Base-by-base conservation (phyloP, 805 yeast species). In the Starmerella potacharoeniae region DNA sequence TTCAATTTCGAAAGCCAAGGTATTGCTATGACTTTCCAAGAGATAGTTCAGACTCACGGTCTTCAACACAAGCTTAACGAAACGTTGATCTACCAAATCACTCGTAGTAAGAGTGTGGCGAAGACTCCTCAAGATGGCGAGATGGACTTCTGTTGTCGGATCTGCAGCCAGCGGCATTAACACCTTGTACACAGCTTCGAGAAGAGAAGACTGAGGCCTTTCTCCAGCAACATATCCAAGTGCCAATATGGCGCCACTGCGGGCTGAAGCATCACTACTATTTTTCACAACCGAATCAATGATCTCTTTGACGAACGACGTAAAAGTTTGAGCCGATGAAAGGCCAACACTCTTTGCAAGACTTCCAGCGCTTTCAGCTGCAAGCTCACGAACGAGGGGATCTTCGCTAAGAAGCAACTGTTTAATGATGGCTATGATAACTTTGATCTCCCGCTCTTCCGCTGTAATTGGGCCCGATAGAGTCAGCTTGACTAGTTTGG, bases 61-160 rank as follows among this genome's bases (percentile, higher is more conserved):
- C 0, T 64, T 57, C 4, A 84, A 55, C 0, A 82, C 63, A 16
- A 72, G 72, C 2, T 77, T 66, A 0, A 82, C 73, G 13, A 75
- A 69, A 6, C 65, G 58, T 1, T 71, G 62, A 53, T 75, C 78
- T 29, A 78, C 74, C 9, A 78, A 62, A 8, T 75, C 71, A 50
- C 82, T 81, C 36, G 77, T 78, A 40, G 79, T 80, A 34, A 89
- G 71, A 11, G 85, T 66, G 0, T 77, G 69, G 2, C 77, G 68
- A 44, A 84, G 65, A 0, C 93, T 77, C 48, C 77, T 77, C 61
- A 89, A 66, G 0, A 91, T 75, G 75, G 89, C 83, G 53, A 79
- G 76, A 65, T 86, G 90, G 16, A 93, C 89, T 1, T 79, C 71
- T 0, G 96, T 96, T 65, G 90, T 91, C 0, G 96, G 90, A 67